phyloP scores from a whole-genome alignment of 2,329 filamentous ascomycete species.

The Aureobasidium vineae region DNA sequence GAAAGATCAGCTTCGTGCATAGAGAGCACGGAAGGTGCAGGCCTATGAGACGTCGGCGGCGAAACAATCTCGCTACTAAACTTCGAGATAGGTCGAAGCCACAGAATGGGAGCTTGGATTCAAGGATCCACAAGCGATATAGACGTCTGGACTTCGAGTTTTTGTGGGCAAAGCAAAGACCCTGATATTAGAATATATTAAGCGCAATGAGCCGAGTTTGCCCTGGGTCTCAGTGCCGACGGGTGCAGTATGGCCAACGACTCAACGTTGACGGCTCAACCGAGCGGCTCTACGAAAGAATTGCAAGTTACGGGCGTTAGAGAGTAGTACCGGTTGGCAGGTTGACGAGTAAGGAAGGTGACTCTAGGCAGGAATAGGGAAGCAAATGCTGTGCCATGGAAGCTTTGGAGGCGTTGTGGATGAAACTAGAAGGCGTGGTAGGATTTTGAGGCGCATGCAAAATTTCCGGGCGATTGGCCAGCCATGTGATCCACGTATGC shows the following conservation, averaged over 20 bases:
- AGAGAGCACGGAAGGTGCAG: slow-evolving; percentile 18
- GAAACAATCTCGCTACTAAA: slow-evolving; percentile 18
- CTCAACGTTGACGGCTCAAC: neutral
- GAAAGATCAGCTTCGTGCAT: slow-evolving; percentile 13
- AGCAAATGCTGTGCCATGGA: neutral
- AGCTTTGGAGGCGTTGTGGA: slow-evolving; percentile 17
- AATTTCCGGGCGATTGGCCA: slow-evolving; percentile 16
- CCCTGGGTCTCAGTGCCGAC: slow-evolving; percentile 3
- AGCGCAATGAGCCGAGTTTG: slow-evolving; percentile 1
- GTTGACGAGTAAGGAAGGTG: neutral
- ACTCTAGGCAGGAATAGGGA: neutral
- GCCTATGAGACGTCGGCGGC: slow-evolving; percentile 12
- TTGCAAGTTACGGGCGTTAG: slow-evolving; percentile 5
- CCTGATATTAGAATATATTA: slow-evolving; percentile 16
- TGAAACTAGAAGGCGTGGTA: slow-evolving; percentile 11
- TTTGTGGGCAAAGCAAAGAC: neutral
- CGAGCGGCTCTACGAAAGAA: neutral
- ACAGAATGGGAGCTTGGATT: neutral
- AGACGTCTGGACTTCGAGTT: slow-evolving; percentile 3
- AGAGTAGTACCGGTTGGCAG: neutral
- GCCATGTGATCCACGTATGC: neutral
- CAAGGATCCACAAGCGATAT: slow-evolving; percentile 19
- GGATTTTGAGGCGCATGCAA: slow-evolving; percentile 15
- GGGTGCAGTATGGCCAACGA: neutral
- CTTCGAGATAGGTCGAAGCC: slow-evolving; percentile 9